Base-by-base conservation (phyloP, 2,329 filamentous ascomycete species). In the Capronia americana region DNA sequence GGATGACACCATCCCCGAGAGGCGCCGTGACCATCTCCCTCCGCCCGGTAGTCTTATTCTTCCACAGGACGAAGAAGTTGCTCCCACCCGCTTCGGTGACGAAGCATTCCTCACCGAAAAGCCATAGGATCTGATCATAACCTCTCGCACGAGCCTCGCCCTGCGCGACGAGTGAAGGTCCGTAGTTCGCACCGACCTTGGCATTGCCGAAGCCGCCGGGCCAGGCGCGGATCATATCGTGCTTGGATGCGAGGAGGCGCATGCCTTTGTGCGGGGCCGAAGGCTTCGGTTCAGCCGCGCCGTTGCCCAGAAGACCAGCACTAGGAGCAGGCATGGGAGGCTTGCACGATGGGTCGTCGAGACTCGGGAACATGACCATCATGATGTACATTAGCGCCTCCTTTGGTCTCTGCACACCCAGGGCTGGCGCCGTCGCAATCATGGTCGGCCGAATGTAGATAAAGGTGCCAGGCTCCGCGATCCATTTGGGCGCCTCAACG, bases 101-200 rank as follows among this genome's bases (percentile, higher is more conserved):
- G 75, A 87, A 87, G 60, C 86, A 87, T 72, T 94, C 85, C 48
- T 86, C 79, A 1, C 92, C 92, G 74, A 96, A 95, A 58, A 97
- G 85, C 93, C 93, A 97, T n/a, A 97, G 85, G 63, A 97, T 90
- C 84, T 97, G 94, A 75, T 94, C 87, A 79, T 88, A 97, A 0
- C 94, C 93, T 48, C 86, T 81, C 11, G 81, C 82, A 63, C 88
- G 82, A 2, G 93, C 93, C 77, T 93, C 90, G 20, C 85, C 85
- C 57, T 93, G 93, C 3, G 92, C 91, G 61, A 92, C 84, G 61
- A 97, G 84, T 23, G 87, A 89, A 20, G 93, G 93, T 0, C 93
- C 93, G 78, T 97, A 97, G 83, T 97, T 97, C 68, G 93, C 93
- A 62, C 93, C 93, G 38, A 97, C 87, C 81, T 97, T 97, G 67